Evolutionary conservation across 805 yeast species (phyloP), one percentile per base, ranked within the genome.

Genomic region (Saccharomycopsis sp.): DNA sequence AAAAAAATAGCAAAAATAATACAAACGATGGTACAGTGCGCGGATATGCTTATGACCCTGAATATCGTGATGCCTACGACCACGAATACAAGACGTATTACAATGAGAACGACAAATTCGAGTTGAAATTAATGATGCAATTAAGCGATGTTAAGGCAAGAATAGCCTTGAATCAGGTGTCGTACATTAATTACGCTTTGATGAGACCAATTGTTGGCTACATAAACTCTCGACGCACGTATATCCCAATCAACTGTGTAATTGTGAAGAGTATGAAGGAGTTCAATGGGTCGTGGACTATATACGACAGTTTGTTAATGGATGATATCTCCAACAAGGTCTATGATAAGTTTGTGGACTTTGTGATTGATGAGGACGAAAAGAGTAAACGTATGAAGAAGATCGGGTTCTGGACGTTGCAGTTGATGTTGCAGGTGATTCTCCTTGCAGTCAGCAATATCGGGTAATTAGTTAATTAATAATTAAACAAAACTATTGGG

Each of bases 251-350:
- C 59, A 78, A 84, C 61, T 89, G 96, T 67, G 82, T 90, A 2
- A 84, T 94, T 7, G 86, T 86, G 38, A 94, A 94, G 68, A 80
- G 82, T 52, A 72, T 91, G 22, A 75, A 77, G 25, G 99, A 94
- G 67, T 94, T 94, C 69, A 91, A 89, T 66, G 99, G 99, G 0
- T 83, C 96, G 5, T 94, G 99, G 99, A 93, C 99, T 1, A 78
- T 90, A 2, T 94, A 91, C 70, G 99, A 94, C 69, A 86, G 94
- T 25, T 76, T 86, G 56, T 75, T 94, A 60, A 90, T 93, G 96
- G 94, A 88, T 68, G 97, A 93, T 68, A 77, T 94, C 55, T 86
- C 94, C 29, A 85, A 85, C 34, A 96, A 89, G 64, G 94, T 93
- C 3, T 93, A 93, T 71, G 91, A 90, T 64, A 91, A 94, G 17